These are phyloP conservation scores for Singerocomus inundabilis DNA, from an alignment of 1,284 basidiomycete genomes.

Conservation along the genomic window DNA sequence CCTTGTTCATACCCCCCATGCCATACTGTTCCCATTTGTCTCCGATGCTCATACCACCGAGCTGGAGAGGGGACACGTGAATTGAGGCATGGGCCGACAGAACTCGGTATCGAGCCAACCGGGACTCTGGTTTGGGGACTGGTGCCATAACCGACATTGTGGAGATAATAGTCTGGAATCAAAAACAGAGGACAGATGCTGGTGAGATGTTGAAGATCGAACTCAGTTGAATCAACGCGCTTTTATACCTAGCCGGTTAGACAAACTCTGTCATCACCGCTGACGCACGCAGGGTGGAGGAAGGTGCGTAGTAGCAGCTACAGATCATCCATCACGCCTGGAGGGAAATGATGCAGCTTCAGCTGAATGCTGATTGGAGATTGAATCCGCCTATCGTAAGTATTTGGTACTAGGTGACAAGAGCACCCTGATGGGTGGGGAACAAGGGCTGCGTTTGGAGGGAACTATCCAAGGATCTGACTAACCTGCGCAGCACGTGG, in stretches of 20 bases:
- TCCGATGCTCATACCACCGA: conserved; percentile 58
- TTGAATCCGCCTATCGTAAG: neutral
- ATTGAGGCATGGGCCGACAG: conserved; percentile 44
- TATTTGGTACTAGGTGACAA: neutral
- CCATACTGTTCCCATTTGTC: conserved; percentile 40
- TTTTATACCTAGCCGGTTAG: neutral
- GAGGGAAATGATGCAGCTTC: neutral
- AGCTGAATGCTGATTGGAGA: neutral
- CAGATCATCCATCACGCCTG: too few species aligned
- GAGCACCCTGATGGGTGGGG: neutral
- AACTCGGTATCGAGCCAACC: conserved; percentile 42
- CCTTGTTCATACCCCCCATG: conserved; percentile 39
- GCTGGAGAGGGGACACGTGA: conserved; percentile 52
- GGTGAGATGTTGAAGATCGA: neutral
- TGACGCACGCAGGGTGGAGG: too few species aligned
- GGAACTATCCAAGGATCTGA: too few species aligned
- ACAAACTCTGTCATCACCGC: neutral
- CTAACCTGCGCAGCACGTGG: too few species aligned
- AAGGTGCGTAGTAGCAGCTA: too few species aligned
- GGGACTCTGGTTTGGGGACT: neutral
- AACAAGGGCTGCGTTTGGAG: too few species aligned
- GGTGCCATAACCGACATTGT: neutral
- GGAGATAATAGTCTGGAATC: neutral
- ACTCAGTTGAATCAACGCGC: neutral
- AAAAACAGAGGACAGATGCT: neutral